A percentile compares a stretch with the other conserved stretches of the same genome.
Evolutionary conservation across 2,329 filamentous ascomycete species (phyloP).

Genomic region (Chalaropsis thielavioides): DNA sequence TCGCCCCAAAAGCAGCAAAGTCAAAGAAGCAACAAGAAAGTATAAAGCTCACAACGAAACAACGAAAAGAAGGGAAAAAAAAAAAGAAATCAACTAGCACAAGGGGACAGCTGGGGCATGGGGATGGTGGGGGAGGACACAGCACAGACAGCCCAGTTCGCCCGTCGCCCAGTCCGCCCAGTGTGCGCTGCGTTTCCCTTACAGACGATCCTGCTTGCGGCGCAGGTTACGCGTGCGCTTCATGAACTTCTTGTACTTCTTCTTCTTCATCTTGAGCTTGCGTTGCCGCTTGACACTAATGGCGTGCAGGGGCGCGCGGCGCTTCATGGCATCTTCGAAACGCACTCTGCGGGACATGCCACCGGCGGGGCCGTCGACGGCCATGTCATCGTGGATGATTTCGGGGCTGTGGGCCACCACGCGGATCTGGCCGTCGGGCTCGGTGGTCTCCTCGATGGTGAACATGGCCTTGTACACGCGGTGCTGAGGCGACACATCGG

Average conservation of each 20-base stretch:
- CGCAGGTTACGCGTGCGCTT: conserved; percentile 77
- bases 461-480: conserved; percentile 50
- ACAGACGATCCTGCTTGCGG: conserved; percentile 62
- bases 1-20: background rate
- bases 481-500: conserved; percentile 31
- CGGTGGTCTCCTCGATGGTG: conserved; percentile 51
- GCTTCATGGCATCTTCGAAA: conserved; percentile 40
- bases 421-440: conserved; percentile 43
- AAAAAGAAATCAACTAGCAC: background rate
- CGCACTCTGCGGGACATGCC: conserved; percentile 35
- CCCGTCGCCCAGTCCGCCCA: too few relatives aligned
- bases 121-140: too few relatives aligned
- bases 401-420: conserved; percentile 47
- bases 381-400: conserved; percentile 36
- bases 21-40: conserved; percentile 5
- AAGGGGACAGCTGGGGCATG: too few relatives aligned
- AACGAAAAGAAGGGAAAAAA: background rate
- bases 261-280: conserved; percentile 99
- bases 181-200: conserved; percentile 20
- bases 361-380: conserved; percentile 35
- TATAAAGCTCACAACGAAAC: conserved; percentile 6
- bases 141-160: too few relatives aligned
- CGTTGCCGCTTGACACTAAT: conserved; percentile 87
- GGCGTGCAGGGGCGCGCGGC: conserved; percentile 49
- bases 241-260: conserved; percentile 99